Evolutionary conservation across 805 yeast species (phyloP), one percentile per base, ranked within the genome.

Genomic region (Yarrowia sp.): DNA sequence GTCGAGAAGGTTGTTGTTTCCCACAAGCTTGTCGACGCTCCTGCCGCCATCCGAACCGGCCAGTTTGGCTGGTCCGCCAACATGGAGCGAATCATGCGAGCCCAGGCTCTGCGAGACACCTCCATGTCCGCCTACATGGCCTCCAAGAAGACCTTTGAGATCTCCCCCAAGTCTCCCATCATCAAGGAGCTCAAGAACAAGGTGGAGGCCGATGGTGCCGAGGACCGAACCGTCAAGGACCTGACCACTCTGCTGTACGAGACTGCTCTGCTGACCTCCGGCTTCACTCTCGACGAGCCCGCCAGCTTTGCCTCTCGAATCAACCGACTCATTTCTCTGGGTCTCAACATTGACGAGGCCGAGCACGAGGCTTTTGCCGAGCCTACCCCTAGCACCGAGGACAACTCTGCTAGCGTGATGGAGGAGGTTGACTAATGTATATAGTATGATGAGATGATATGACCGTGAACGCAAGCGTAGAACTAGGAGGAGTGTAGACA

Each of bases 1-100:
- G 98, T 95, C 78, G 99, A 95, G 87, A 95, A 95, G 87, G 99
- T 96, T 83, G 92, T 93, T 80, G 97, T 95, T 74, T 92, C 98
- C 74, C 96, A 94, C 85, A 92, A 92, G 84, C 88, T 95, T 79
- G 92, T 93, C 77, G 98, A 93, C 79, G 93, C 98, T 70, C 99
- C 99, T 82, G 99, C 99, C 82, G 99, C 99, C 76, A 95, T 95
- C 81, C 92, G 99, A 88, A 95, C 99, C 75, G 98, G 98, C 76
- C 98, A 95, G 86, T 95, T 95, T 82, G 99, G 99, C 82, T 95
- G 99, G 99, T 95, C 99, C 75, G 99, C 99, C 79, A 95, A 95
- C 87, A 95, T 95, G 99, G 99, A 95, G 87, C 94, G 99, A 90
- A 95, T 95, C 87, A 95, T 95, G 99, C 95, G 95, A 87, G 99